Evolutionary conservation across 176 grass and related monocot species (phyloP).

Genomic region (Calamus simplicifolius): DNA sequence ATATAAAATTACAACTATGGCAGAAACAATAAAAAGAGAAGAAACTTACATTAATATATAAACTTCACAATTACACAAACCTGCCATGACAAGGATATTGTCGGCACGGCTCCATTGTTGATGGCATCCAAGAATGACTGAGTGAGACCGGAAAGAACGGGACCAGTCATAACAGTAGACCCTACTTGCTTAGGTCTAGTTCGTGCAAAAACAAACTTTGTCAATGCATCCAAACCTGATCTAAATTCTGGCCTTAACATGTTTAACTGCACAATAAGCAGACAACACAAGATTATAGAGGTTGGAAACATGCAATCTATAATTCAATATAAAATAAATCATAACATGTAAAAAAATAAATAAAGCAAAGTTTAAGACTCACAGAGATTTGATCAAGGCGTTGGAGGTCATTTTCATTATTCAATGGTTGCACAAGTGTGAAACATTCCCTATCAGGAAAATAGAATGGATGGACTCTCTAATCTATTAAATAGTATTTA

Average conservation of each 20-base stretch:
- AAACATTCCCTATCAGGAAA: constrained; percentile 81
- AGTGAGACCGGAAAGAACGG: constrained; percentile 51
- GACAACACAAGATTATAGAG: background rate
- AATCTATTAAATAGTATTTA: constrained; percentile 38
- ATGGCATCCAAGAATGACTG: constrained; percentile 69
- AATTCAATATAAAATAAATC: background rate
- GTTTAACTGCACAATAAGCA: constrained; percentile 34
- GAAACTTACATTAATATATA: background rate
- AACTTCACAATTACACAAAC: constrained; percentile 26
- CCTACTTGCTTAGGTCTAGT: constrained; percentile 70
- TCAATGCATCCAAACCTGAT: constrained; percentile 51
- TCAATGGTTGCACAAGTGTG: constrained; percentile 60
- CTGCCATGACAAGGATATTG: constrained; percentile 77
- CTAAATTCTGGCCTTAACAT: constrained; percentile 58
- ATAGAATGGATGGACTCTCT: constrained; percentile 63
- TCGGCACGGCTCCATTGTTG: constrained; percentile 73
- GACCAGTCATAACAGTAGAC: constrained; percentile 57
- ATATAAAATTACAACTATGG: too few relatives aligned
- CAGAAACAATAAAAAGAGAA: background rate
- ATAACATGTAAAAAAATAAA: constrained; percentile 2
- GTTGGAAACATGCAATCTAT: background rate
- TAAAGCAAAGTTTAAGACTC: constrained; percentile 9
- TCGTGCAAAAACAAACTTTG: constrained; percentile 59
- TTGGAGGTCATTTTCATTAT: constrained; percentile 78
- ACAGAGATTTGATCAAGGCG: constrained; percentile 68